phyloP scores from a whole-genome alignment of 2,329 filamentous ascomycete species.

The Whalleya microplaca region DNA sequence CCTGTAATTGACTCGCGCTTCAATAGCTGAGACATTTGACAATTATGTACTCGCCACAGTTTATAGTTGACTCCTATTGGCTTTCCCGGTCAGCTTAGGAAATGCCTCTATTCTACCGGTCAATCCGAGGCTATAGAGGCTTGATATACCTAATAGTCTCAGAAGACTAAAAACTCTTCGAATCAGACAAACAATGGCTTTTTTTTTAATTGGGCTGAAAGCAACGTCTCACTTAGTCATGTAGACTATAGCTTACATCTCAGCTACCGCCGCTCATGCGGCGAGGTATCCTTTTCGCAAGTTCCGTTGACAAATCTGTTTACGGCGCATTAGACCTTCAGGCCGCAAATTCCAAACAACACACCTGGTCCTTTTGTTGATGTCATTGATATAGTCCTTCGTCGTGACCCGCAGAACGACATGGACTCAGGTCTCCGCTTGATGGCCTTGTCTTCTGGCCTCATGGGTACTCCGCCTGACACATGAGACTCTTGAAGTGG shows the following conservation, averaged over 20 bases:
- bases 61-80: background rate
- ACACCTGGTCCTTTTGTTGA: conserved; percentile 21
- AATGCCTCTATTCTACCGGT: background rate
- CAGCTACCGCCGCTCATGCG: conserved; percentile 7
- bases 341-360: background rate
- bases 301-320: conserved; percentile 2
- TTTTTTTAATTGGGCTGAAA: conserved; percentile 12
- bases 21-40: background rate
- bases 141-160: background rate
- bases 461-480: background rate
- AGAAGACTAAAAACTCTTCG: conserved; percentile 2
- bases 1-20: background rate
- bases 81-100: background rate
- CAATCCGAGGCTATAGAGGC: background rate
- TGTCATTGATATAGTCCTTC: conserved; percentile 19
- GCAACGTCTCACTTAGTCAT: background rate
- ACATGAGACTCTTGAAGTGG: background rate
- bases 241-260: conserved; percentile 4
- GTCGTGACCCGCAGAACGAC: conserved; percentile 14
- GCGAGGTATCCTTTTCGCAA: conserved; percentile 13
- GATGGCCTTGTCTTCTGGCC: conserved; percentile 12
- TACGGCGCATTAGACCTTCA: background rate
- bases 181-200: conserved; percentile 8
- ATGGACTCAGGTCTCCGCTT: conserved; percentile 11
- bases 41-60: background rate